Conservation (phyloP, 805 yeast species). For the Cyberlindnera japonica region DNA sequence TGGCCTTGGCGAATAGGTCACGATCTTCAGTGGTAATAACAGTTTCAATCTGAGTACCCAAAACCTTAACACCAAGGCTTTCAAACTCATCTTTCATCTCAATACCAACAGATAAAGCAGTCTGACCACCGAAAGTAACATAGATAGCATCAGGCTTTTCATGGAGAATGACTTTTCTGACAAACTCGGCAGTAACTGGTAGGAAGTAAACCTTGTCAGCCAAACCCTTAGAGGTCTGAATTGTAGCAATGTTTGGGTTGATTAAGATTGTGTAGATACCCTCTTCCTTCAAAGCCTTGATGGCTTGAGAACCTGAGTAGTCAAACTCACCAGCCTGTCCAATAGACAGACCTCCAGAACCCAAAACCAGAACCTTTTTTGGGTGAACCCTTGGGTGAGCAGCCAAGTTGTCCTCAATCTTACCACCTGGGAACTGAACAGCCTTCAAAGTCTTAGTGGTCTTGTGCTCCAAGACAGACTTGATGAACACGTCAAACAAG, state of each 20-base stretch:
- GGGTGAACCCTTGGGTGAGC: slow-evolving; percentile 76
- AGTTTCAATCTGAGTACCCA: slow-evolving; percentile 96
- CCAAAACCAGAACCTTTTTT: slow-evolving; percentile 89
- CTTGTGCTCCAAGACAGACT: slow-evolving; percentile 66
- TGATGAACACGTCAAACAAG: slow-evolving; percentile 87
- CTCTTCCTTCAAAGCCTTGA: slow-evolving; percentile 96
- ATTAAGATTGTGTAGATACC: slow-evolving; percentile 94
- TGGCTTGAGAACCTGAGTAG: slow-evolving; percentile 98
- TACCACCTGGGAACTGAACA: slow-evolving; percentile 90
- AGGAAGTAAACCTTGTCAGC: slow-evolving; percentile 97
- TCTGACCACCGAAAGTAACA: slow-evolving; percentile 98
- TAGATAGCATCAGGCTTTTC: slow-evolving; percentile 97
- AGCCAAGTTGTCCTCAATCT: slow-evolving; percentile 64
- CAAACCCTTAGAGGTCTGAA: slow-evolving; percentile 95
- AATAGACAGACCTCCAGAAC: slow-evolving; percentile 97
- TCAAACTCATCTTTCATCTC: slow-evolving; percentile 93
- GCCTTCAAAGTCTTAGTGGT: slow-evolving; percentile 55
- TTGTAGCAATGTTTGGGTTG: slow-evolving; percentile 97
- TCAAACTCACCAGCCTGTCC: slow-evolving; percentile 99
- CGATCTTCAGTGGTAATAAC: slow-evolving; percentile 97
- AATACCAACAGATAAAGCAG: slow-evolving; percentile 95
- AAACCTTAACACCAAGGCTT: slow-evolving; percentile 84
- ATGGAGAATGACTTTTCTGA: slow-evolving; percentile 88
- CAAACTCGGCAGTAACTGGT: slow-evolving; percentile 97
- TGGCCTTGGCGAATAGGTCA: slow-evolving; percentile 89